Evolutionary conservation across 306 rosid species (phyloP).

Genomic region (cucumber (Cucumis sativus)): Cucumber_9930_V3 NC_026659.2:22185001-22185500

Average conservation of each 20-base stretch:
- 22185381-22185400: constrained; percentile 42
- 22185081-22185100: not conserved
- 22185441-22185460: constrained; percentile 44
- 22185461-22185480: constrained; percentile 40
- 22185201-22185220: not conserved
- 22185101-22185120: too few relatives aligned
- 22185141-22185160: too few relatives aligned
- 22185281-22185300: constrained; percentile 57
- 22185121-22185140: too few relatives aligned
- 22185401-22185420: constrained; percentile 52
- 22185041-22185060: not conserved
- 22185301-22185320: constrained; percentile 44
- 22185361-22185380: constrained; percentile 49
- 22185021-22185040: not conserved
- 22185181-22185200: not conserved
- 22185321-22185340: constrained; percentile 37
- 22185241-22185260: constrained; percentile 50
- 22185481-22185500: constrained; percentile 38
- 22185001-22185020: not conserved
- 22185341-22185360: constrained; percentile 57
- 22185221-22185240: constrained; percentile 50
- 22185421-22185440: constrained; percentile 41
- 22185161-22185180: too few relatives aligned
- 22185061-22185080: not conserved
- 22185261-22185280: constrained; percentile 61